Evolutionary conservation across 352 stramenopile species (phyloP), one percentile per base, ranked within the genome.

Genomic region (Pythium coloratum): DNA sequence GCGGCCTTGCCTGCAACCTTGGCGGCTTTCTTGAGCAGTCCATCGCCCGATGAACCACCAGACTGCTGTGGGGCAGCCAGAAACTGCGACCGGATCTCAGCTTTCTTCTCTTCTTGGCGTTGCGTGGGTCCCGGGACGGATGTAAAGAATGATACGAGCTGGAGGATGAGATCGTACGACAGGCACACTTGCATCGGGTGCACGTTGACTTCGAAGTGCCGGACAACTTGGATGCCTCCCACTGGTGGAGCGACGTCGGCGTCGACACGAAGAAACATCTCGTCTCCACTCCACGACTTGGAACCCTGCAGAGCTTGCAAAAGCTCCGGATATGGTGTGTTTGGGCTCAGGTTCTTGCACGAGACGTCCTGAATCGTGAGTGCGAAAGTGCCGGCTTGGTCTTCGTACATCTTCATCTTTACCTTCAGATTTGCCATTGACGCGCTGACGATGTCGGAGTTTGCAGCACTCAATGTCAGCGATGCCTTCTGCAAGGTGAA

Each of bases 201-300:
- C 2, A 94, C 79, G 36, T 96, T 96, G 32, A 96, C 68, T 69
- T 94, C 86, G 66, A 94, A 93, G 75, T 94, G 88, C 44, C 92
- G 80, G 10, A 95, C 74, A 32, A 95, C 60, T 18, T 78, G 87
- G 36, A 86, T 82, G 1, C 72, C 80, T 32, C 72, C 66, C 1
- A 90, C 75, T 10, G 87, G 82, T 34, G 81, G 76, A n/a, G 78
- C 75, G 18, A 94, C 79, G 55, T 94, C 87, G 12, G 84, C 82
- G 55, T 94, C 84, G 18, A 94, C 55, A 18, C 87, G 82, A 40
- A 95, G 64, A 54, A 94, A 92, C 65, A 76, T 81, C 50, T 91
- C 75, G 20, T 86, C 75, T 13, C 84, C 84, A 59, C 83, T 81
- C 77, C 82, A 89, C 26, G 74, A 71, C 12, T 70, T 77, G 9